Percentiles rank a stretch among this genome's conserved stretches.
Evolutionary conservation across 805 yeast genomes (phyloP).

Genomic region (Cyberlindnera subsufficiens): DNA sequence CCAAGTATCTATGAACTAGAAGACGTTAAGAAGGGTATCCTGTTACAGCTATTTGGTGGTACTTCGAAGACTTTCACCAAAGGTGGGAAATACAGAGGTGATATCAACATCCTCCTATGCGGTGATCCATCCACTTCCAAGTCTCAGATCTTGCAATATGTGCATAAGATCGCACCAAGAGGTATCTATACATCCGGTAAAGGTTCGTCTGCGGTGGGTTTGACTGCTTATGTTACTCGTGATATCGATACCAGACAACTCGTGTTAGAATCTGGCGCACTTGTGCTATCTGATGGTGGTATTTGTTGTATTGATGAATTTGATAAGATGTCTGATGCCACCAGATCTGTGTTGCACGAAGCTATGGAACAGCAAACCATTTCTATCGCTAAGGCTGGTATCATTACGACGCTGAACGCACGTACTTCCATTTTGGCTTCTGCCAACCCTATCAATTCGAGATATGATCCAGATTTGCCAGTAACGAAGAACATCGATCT

Average conservation of each 20-base stretch:
- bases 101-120: slow-evolving; percentile 82
- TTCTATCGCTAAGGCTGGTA: slow-evolving; percentile 97
- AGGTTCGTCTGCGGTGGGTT: slow-evolving; percentile 98
- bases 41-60: slow-evolving; percentile 93
- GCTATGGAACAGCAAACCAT: slow-evolving; percentile 99
- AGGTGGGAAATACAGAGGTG: slow-evolving; percentile 96
- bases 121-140: slow-evolving; percentile 99
- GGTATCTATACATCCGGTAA: slow-evolving; percentile 98
- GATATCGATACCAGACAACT: slow-evolving; percentile 91
- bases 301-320: slow-evolving; percentile 98
- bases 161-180: slow-evolving; percentile 95
- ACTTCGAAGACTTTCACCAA: slow-evolving; percentile 81
- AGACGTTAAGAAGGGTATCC: slow-evolving; percentile 92
- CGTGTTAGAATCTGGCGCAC: slow-evolving; percentile 93
- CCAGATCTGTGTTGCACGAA: slow-evolving; percentile 93
- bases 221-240: slow-evolving; percentile 93
- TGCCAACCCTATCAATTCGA: slow-evolving; percentile 94
- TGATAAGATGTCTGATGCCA: slow-evolving; percentile 93
- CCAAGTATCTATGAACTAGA: slow-evolving; percentile 97
- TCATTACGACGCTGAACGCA: slow-evolving; percentile 93
- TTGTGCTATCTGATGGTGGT: slow-evolving; percentile 96
- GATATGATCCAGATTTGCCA: slow-evolving; percentile 91
- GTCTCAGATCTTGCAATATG: slow-evolving; percentile 90
- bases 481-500: slow-evolving; percentile 93
- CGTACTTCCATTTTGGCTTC: slow-evolving; percentile 94